A percentile compares a stretch with the other conserved stretches of the same genome.
These are phyloP conservation scores for Phyllosticta citribraziliensis DNA, from an alignment of 2,329 filamentous ascomycete genomes.

Conservation along the genomic window DNA sequence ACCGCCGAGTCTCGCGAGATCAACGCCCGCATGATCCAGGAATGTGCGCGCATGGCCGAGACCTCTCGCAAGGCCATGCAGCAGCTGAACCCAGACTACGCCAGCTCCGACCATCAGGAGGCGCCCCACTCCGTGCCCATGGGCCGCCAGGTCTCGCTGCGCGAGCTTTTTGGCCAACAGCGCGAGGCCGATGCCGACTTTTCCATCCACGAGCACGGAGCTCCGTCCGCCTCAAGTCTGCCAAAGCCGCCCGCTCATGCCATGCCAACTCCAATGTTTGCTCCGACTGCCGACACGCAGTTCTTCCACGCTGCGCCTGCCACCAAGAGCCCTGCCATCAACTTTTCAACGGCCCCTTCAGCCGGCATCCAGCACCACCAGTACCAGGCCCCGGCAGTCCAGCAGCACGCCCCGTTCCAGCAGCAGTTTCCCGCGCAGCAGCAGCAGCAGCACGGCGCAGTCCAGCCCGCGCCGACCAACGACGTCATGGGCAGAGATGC, in stretches of 20 bases:
- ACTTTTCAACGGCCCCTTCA: background rate
- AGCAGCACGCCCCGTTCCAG: background rate
- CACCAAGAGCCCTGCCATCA: background rate
- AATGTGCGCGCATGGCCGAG: conserved; percentile 44
- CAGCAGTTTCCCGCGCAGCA: background rate
- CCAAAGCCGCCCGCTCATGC: background rate
- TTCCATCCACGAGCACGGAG: conserved; percentile 37
- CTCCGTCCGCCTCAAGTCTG: background rate
- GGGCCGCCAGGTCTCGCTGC: conserved; percentile 44
- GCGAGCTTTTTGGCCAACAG: conserved; percentile 47
- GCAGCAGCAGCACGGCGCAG: background rate
- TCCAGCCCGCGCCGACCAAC: background rate
- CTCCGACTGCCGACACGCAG: conserved; percentile 15
- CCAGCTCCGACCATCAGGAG: conserved; percentile 16
- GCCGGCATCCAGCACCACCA: background rate
- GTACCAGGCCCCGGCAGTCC: too few species aligned
- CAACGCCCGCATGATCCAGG: conserved; percentile 45
- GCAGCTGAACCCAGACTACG: conserved; percentile 11
- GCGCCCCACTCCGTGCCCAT: conserved; percentile 35
- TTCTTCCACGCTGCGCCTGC: conserved; percentile 12
- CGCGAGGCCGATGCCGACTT: conserved; percentile 42
- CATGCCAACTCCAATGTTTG: conserved; percentile 9
- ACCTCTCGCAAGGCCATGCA: conserved; percentile 32
- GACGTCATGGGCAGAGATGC: background rate
- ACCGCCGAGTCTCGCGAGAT: conserved; percentile 43